phyloP scores from a whole-genome alignment of 768 basidiomycete genomes.

The Sarcodon aspratus region DNA sequence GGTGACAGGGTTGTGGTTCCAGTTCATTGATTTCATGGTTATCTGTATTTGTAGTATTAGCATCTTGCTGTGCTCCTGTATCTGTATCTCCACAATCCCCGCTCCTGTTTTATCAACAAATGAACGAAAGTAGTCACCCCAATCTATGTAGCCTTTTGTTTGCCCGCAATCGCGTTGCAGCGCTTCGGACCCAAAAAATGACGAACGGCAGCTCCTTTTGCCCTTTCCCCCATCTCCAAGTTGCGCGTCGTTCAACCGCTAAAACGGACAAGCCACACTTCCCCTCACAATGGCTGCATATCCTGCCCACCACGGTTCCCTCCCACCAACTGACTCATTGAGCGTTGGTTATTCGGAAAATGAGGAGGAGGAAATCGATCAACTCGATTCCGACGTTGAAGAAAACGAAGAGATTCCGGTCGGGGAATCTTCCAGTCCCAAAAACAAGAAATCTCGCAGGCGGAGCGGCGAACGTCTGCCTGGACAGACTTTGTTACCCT shows the following conservation, averaged over 20 bases:
- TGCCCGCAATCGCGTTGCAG: not conserved
- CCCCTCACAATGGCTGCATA: not conserved
- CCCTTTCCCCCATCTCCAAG: no score
- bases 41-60: no score
- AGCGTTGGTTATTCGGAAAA: slow-evolving; percentile 11
- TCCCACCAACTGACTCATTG: slow-evolving; percentile 1
- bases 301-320: not conserved
- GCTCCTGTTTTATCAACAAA: no score
- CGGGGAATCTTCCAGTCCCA: slow-evolving; percentile 9
- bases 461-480: slow-evolving; percentile 33
- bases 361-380: slow-evolving; percentile 56
- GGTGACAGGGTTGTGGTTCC: slow-evolving; percentile 39
- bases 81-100: no score
- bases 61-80: no score
- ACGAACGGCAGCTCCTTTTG: not conserved
- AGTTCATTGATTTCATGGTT: slow-evolving; percentile 17
- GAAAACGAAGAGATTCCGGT: slow-evolving; percentile 18
- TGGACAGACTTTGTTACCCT: slow-evolving; percentile 60
- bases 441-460: slow-evolving; percentile 1
- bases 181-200: not conserved
- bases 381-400: slow-evolving; percentile 48
- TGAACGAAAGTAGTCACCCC: not conserved
- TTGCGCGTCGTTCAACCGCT: no score
- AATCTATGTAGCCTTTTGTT: not conserved
- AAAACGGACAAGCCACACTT: not conserved